Evolutionary conservation across 345 rosid genomes (phyloP).

Genomic region (Camelina neglecta): DNA sequence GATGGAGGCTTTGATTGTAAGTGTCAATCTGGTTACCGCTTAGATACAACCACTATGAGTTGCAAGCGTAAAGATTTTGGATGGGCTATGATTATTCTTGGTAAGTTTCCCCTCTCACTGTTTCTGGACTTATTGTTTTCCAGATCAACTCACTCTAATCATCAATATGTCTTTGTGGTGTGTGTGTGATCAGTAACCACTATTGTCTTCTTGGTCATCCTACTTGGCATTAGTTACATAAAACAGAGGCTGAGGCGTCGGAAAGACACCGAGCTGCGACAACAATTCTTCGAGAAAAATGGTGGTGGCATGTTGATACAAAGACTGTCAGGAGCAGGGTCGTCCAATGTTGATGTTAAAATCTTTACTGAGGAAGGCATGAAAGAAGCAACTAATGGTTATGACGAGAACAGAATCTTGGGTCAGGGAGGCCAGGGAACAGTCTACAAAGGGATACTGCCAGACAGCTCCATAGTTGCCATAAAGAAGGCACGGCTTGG

Average conservation of each 20-base stretch:
- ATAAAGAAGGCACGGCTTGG: constrained; percentile 46
- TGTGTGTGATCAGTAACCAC: constrained; percentile 4
- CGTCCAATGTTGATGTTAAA: constrained; percentile 23
- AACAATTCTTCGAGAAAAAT: constrained; percentile 36
- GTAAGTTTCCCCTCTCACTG: background rate
- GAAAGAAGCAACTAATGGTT: constrained; percentile 40
- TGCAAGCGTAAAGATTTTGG: constrained; percentile 3
- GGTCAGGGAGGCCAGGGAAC: constrained; percentile 50
- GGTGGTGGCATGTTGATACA: constrained; percentile 2
- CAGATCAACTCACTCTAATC: background rate
- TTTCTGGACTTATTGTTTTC: background rate
- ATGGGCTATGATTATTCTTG: constrained; percentile 10
- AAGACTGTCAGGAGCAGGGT: constrained; percentile 19
- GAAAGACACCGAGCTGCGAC: constrained; percentile 13
- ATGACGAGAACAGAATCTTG: constrained; percentile 29
- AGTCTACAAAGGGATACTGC: constrained; percentile 44
- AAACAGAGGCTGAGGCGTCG: background rate
- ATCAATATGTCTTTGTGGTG: background rate
- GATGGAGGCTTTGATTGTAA: constrained; percentile 42
- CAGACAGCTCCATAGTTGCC: constrained; percentile 37
- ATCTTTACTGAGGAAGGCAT: constrained; percentile 42
- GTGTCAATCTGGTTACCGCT: constrained; percentile 10
- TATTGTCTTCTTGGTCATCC: constrained; percentile 18
- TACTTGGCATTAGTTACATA: background rate
- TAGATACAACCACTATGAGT: background rate